These are phyloP conservation scores for Cladorrhinum sp. DNA, from an alignment of 2,329 filamentous ascomycete species.

Conservation along the genomic window DNA sequence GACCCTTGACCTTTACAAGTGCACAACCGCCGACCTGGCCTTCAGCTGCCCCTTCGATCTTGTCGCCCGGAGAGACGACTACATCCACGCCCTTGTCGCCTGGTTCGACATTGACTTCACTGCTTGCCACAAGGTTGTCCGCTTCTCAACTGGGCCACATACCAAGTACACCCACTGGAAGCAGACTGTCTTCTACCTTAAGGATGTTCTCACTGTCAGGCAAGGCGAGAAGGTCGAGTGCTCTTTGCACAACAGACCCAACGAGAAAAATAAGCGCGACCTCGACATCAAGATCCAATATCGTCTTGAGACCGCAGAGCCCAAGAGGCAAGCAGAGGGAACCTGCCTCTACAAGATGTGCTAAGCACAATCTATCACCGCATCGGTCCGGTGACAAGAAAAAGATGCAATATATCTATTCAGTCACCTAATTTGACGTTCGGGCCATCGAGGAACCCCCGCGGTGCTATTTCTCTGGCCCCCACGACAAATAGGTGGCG, in stretches of 20 bases:
- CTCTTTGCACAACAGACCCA: slow-evolving; percentile 77
- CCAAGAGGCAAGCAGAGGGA: slow-evolving; percentile 65
- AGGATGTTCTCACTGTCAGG: slow-evolving; percentile 88
- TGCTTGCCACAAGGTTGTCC: slow-evolving; percentile 95
- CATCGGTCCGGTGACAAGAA: background rate
- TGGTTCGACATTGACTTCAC: slow-evolving; percentile 99
- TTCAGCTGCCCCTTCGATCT: slow-evolving; percentile 80
- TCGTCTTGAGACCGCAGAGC: slow-evolving; percentile 72
- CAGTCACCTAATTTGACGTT: background rate
- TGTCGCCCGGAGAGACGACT: slow-evolving; percentile 79
- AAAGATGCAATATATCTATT: background rate
- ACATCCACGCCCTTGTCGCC: slow-evolving; percentile 90
- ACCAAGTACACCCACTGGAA: slow-evolving; percentile 99
- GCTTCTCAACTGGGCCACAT: slow-evolving; percentile 95
- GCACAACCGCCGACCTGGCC: slow-evolving; percentile 76
- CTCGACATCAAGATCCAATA: slow-evolving; percentile 89
- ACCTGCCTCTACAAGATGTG: slow-evolving; percentile 78
- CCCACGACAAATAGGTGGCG: background rate
- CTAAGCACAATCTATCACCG: slow-evolving; percentile 35
- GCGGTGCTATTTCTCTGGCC: background rate
- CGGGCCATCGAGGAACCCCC: background rate
- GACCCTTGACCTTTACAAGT: slow-evolving; percentile 90
- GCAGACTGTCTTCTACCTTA: slow-evolving; percentile 97
- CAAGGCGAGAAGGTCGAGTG: slow-evolving; percentile 77
- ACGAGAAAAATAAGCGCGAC: slow-evolving; percentile 90